phyloP scores from a whole-genome alignment of 2,329 filamentous ascomycete species.

The Monosporascus sp. region DNA sequence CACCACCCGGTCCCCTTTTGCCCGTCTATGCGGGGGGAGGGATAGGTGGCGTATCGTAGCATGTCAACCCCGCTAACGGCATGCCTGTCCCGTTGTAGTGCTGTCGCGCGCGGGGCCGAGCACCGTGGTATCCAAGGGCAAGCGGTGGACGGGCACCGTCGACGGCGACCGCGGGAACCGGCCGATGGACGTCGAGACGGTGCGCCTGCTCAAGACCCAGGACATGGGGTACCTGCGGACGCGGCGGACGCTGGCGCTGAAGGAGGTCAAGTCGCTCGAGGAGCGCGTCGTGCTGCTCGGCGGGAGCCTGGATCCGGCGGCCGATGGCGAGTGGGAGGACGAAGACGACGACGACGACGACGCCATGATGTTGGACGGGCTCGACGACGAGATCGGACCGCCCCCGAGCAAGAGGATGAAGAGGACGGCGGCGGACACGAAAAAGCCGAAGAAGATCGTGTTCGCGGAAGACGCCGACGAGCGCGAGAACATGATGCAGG shows the following conservation, averaged over 20 bases:
- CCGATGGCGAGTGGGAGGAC: constrained; percentile 21
- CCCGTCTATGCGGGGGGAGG: too few relatives aligned
- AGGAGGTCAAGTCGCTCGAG: constrained; percentile 52
- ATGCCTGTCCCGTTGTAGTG: constrained; percentile 29
- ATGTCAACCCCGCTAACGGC: too few relatives aligned
- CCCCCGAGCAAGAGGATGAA: not conserved
- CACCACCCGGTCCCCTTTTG: not conserved
- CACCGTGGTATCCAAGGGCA: constrained; percentile 42
- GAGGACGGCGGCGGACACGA: constrained; percentile 10
- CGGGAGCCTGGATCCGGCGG: constrained; percentile 20
- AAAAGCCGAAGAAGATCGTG: constrained; percentile 43
- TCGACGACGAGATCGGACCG: constrained; percentile 23
- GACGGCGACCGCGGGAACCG: constrained; percentile 54
- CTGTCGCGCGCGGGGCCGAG: constrained; percentile 55
- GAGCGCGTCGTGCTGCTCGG: constrained; percentile 46
- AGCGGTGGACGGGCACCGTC: constrained; percentile 49
- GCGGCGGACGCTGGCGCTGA: constrained; percentile 53
- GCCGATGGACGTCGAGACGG: constrained; percentile 50
- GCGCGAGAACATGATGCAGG: constrained; percentile 21
- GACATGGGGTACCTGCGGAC: constrained; percentile 61
- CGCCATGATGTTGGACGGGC: constrained; percentile 15
- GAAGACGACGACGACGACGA: constrained; percentile 26
- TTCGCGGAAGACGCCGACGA: constrained; percentile 41
- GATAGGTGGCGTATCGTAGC: too few relatives aligned
- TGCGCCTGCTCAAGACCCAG: constrained; percentile 63